These are phyloP conservation scores for Nigrospora oryzae DNA, from an alignment of 2,329 filamentous ascomycete species.

Conservation along the genomic window DNA sequence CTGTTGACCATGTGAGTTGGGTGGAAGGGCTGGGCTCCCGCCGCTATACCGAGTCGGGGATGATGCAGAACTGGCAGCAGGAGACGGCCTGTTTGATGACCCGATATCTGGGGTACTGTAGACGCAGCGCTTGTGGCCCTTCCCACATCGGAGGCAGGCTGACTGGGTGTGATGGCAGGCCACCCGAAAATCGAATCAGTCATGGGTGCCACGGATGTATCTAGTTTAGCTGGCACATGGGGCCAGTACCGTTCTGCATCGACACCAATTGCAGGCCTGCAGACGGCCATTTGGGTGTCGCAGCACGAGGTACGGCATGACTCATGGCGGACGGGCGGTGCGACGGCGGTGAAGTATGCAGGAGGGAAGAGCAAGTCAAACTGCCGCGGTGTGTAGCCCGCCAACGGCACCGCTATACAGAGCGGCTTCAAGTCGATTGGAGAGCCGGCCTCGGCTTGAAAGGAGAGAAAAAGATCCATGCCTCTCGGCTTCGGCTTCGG, in stretches of 20 bases:
- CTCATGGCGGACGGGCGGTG: neutral
- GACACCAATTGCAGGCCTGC: slow-evolving; percentile 6
- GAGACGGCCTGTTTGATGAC: neutral
- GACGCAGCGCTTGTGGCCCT: slow-evolving; percentile 23
- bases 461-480: too few relatives aligned
- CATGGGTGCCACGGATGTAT: neutral
- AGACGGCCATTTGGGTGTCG: slow-evolving; percentile 5
- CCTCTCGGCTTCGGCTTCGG: neutral
- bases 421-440: neutral
- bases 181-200: slow-evolving; percentile 14
- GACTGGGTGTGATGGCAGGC: slow-evolving; percentile 34
- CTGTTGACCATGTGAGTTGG: slow-evolving; percentile 6
- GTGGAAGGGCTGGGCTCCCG: slow-evolving; percentile 8
- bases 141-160: slow-evolving; percentile 27
- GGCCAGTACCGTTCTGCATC: slow-evolving; percentile 3
- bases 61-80: neutral
- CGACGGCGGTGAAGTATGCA: neutral
- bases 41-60: slow-evolving; percentile 3
- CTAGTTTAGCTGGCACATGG: neutral
- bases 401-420: too few relatives aligned
- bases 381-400: neutral
- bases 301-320: neutral
- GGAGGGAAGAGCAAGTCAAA: neutral
- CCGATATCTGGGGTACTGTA: slow-evolving; percentile 18
- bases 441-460: neutral